Percentiles rank a stretch among this genome's conserved stretches.
phyloP scores from a whole-genome alignment of 2,329 filamentous ascomycete genomes.

The Ciborinia camelliae region DNA sequence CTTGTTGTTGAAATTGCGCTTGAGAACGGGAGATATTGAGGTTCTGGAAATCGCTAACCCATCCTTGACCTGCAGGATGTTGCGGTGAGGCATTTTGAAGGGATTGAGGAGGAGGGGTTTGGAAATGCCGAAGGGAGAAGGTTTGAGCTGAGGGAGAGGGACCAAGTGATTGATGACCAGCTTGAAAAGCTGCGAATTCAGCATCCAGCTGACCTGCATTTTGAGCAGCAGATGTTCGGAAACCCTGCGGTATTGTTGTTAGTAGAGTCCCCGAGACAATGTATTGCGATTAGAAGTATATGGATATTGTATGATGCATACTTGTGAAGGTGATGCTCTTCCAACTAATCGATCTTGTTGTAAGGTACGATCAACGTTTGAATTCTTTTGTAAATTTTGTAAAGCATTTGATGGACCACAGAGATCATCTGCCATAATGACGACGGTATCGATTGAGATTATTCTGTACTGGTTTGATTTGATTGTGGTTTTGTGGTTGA shows the following conservation, averaged over 20 bases:
- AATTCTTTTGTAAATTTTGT: slow-evolving; percentile 69
- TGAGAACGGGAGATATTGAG: slow-evolving; percentile 41
- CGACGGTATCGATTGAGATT: neutral
- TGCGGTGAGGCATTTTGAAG: slow-evolving; percentile 23
- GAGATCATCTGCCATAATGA: slow-evolving; percentile 61
- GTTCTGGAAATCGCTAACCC: slow-evolving; percentile 46
- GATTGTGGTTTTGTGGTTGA: neutral
- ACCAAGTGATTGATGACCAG: slow-evolving; percentile 43
- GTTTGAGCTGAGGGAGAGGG: slow-evolving; percentile 19
- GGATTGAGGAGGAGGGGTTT: slow-evolving; percentile 23
- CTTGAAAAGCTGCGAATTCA: slow-evolving; percentile 69
- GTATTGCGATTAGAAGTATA: neutral
- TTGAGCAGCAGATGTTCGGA: slow-evolving; percentile 54
- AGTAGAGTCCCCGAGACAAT: slow-evolving; percentile 15
- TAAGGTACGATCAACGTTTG: slow-evolving; percentile 61
- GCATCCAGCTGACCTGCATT: slow-evolving; percentile 56
- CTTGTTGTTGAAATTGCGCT: slow-evolving; percentile 37
- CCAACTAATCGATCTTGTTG: slow-evolving; percentile 65
- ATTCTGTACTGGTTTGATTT: neutral
- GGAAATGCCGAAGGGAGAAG: slow-evolving; percentile 27
- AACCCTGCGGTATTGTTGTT: slow-evolving; percentile 47
- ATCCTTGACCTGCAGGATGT: slow-evolving; percentile 32
- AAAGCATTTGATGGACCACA: slow-evolving; percentile 72
- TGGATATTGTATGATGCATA: slow-evolving; percentile 36
- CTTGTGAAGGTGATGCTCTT: slow-evolving; percentile 53